These are phyloP conservation scores for Suillus decipiens DNA, from an alignment of 768 basidiomycete genomes.

Conservation along the genomic window DNA sequence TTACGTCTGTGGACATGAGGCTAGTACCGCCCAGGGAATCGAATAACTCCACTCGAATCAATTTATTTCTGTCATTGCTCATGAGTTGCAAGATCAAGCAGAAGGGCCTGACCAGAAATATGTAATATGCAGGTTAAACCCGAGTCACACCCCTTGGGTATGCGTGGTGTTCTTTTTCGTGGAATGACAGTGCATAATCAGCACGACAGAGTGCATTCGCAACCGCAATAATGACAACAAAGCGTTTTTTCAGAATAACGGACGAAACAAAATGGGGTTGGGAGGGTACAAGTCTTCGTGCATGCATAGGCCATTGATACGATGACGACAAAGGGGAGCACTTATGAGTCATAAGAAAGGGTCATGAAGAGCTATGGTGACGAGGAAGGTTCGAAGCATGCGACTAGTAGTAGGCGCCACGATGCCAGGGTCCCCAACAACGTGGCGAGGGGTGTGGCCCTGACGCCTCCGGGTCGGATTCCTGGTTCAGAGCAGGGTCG, in stretches of 20 bases:
- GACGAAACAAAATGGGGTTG: neutral
- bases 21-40: neutral
- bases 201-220: neutral
- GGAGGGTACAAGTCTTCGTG: neutral
- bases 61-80: neutral
- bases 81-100: neutral
- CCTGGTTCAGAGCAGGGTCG: constrained; percentile 1
- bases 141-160: neutral
- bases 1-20: neutral
- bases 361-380: neutral
- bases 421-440: neutral
- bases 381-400: neutral
- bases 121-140: neutral
- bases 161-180: neutral
- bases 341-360: neutral
- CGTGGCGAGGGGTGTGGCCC: neutral
- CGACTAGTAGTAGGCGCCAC: neutral
- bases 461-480: neutral
- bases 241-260: neutral
- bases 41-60: neutral
- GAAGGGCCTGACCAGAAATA: neutral
- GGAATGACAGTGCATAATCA: neutral
- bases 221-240: neutral
- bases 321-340: neutral
- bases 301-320: neutral